These are phyloP conservation scores for Sarocladium kiliense DNA, from an alignment of 2,329 filamentous ascomycete genomes.

Conservation along the genomic window DNA sequence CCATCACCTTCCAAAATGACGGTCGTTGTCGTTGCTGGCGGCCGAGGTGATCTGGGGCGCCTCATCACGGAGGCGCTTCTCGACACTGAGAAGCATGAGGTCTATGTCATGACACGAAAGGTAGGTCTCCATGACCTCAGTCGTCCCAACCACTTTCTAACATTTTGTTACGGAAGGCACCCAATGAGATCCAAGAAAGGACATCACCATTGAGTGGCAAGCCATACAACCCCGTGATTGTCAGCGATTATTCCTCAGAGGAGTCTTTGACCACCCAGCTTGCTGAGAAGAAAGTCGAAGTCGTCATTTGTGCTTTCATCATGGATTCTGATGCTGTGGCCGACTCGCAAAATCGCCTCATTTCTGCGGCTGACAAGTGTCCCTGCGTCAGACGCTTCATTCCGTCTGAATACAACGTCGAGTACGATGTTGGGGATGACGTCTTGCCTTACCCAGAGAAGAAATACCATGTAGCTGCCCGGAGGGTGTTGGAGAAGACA, in stretches of 20 bases:
- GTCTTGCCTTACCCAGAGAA: slow-evolving; percentile 28
- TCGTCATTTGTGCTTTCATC: slow-evolving; percentile 27
- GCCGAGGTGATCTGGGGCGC: slow-evolving; percentile 38
- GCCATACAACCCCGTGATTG: slow-evolving; percentile 18
- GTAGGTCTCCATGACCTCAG: slow-evolving; percentile 16
- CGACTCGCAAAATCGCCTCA: slow-evolving; percentile 26
- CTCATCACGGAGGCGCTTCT: slow-evolving; percentile 39
- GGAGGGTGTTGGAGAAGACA: slow-evolving; percentile 24
- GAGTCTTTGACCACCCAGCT: slow-evolving; percentile 18
- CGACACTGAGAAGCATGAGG: slow-evolving; percentile 28
- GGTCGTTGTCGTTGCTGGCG: slow-evolving; percentile 40
- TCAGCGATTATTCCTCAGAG: slow-evolving; percentile 22
- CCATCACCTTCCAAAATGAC: slow-evolving; percentile 16
- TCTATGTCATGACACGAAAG: slow-evolving; percentile 36
- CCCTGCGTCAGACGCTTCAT: slow-evolving; percentile 27
- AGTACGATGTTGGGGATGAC: slow-evolving; percentile 27
- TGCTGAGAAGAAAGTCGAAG: slow-evolving; percentile 17
- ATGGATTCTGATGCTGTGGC: slow-evolving; percentile 23
- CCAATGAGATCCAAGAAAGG: slow-evolving; percentile 10
- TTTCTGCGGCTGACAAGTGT: slow-evolving; percentile 25
- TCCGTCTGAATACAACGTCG: slow-evolving; percentile 32
- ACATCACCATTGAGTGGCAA: slow-evolving; percentile 17
- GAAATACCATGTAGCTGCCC: slow-evolving; percentile 20
- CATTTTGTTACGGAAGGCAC: slow-evolving; percentile 1
- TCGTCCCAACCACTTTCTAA: background rate